Evolutionary conservation across 306 rosid species (phyloP).

Genomic region (Vicia villosa): DNA sequence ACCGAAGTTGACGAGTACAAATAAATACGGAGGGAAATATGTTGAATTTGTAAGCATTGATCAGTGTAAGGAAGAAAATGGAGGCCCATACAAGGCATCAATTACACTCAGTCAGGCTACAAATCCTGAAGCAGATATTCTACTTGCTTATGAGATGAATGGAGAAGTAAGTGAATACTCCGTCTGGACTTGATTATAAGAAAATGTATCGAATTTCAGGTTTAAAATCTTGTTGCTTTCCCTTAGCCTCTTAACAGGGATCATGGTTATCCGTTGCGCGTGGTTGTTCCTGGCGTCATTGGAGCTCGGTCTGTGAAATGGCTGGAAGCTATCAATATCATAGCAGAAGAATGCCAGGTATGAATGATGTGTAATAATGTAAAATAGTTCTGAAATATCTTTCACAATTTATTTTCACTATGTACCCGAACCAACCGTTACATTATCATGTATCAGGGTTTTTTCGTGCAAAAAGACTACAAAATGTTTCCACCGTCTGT

Average conservation of each 20-base stretch:
- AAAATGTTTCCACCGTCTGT: conserved; percentile 98
- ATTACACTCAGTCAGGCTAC: conserved; percentile 94
- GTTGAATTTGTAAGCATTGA: conserved; percentile 94
- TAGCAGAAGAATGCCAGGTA: conserved; percentile 90
- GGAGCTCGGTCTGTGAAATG: conserved; percentile 99
- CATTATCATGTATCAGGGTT: conserved; percentile 63
- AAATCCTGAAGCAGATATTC: conserved; percentile 86
- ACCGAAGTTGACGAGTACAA: conserved; percentile 54
- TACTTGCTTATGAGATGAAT: conserved; percentile 96
- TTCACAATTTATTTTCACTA: conserved; percentile 1
- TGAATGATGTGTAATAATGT: conserved; percentile 32
- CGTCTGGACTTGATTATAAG: too few species aligned
- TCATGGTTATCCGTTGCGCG: conserved; percentile 94
- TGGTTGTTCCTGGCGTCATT: conserved; percentile 88
- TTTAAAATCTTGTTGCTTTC: conserved; percentile 34
- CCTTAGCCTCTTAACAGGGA: conserved; percentile 82
- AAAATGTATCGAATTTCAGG: too few species aligned
- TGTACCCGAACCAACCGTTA: too few species aligned
- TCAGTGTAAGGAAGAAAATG: conserved; percentile 94
- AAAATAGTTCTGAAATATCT: not conserved
- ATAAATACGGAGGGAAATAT: conserved; percentile 78
- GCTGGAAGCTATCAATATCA: conserved; percentile 73
- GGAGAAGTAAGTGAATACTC: conserved; percentile 68
- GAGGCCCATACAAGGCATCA: conserved; percentile 98
- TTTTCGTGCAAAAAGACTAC: conserved; percentile 97